Evolutionary conservation across 2,329 filamentous ascomycete genomes (phyloP).

Genomic region (Ophiostoma novo-ulmi): DNA sequence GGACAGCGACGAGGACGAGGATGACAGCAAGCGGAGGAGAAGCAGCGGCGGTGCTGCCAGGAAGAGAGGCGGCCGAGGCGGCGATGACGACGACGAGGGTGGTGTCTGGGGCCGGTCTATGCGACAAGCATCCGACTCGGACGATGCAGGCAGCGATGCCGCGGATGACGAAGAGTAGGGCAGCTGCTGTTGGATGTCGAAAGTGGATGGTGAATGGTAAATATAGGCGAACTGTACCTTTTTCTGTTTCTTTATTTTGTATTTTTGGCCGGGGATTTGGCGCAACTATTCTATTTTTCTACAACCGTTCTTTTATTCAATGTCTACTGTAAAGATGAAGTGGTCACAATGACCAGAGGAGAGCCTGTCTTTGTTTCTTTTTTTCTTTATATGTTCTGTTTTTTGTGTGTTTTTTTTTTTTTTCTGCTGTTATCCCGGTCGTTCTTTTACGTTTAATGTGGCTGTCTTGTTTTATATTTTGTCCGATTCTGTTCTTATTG

Average conservation of each 20-base stretch:
- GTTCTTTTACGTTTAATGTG: neutral
- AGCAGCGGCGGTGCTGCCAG: constrained; percentile 2
- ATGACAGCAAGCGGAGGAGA: constrained; percentile 7
- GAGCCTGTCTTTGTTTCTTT: neutral
- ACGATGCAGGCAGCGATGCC: constrained; percentile 14
- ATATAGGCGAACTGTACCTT: constrained; percentile 8
- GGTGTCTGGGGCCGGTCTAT: constrained; percentile 23
- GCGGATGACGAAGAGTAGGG: constrained; percentile 20
- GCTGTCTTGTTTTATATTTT: neutral
- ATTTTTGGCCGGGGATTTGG: constrained; percentile 5
- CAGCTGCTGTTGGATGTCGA: neutral
- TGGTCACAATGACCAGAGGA: neutral
- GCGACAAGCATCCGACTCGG: constrained; percentile 23
- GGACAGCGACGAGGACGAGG: constrained; percentile 33
- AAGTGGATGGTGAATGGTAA: neutral
- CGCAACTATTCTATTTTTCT: neutral
- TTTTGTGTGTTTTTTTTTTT: neutral
- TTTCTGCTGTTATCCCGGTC: neutral
- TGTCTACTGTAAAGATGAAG: neutral
- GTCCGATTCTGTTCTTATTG: neutral
- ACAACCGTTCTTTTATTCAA: neutral
- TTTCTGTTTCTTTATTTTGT: neutral
- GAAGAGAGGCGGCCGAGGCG: constrained; percentile 5
- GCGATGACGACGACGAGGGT: constrained; percentile 5
- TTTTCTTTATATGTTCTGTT: neutral